Evolutionary conservation across 2,329 filamentous ascomycete species (phyloP).

Genomic region (Calonectria henricotiae): DNA sequence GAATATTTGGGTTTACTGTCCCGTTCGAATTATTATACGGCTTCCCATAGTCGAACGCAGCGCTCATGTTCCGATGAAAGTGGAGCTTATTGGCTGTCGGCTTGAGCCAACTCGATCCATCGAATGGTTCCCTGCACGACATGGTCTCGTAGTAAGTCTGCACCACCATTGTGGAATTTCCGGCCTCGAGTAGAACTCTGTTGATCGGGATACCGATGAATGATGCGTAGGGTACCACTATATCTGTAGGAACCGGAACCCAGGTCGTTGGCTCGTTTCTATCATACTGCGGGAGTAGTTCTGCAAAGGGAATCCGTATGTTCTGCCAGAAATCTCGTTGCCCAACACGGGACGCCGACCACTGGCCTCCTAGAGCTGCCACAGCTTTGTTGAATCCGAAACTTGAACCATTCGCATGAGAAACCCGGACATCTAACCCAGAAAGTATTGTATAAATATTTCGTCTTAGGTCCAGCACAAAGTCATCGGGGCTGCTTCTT

Average conservation of each 20-base stretch:
- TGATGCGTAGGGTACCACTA: neutral
- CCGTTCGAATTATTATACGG: too few relatives aligned
- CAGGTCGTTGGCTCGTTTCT: neutral
- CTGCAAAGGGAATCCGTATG: neutral
- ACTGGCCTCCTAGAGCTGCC: neutral
- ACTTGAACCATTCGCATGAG: neutral
- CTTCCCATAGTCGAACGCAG: too few relatives aligned
- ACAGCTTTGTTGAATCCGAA: neutral
- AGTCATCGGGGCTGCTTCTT: neutral
- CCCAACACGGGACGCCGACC: neutral
- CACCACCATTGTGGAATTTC: neutral
- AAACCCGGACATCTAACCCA: neutral
- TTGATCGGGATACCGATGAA: neutral
- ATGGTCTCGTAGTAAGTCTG: neutral
- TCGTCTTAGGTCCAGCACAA: neutral
- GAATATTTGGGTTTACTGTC: too few relatives aligned
- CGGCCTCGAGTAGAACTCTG: neutral
- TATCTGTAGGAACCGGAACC: neutral
- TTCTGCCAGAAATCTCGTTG: neutral
- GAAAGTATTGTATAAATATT: neutral
- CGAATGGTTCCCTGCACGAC: neutral
- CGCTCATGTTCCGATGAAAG: neutral
- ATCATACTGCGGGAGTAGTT: neutral
- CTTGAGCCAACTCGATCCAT: neutral
- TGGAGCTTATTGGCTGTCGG: neutral